Conservation (phyloP, 768 basidiomycete species). For the Tricholoma sp. region DNA sequence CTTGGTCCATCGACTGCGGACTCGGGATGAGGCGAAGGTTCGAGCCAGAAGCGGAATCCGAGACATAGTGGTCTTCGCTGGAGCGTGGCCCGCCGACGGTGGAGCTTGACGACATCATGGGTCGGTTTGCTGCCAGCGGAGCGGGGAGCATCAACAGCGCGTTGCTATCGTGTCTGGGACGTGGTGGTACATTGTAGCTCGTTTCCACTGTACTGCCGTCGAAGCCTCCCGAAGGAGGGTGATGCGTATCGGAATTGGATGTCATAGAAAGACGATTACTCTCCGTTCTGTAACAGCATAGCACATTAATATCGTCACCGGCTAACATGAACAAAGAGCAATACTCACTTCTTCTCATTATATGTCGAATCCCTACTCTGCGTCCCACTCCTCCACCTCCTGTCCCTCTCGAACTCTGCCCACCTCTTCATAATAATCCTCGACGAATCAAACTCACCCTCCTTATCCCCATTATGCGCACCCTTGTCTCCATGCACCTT, state of each 20-base stretch:
- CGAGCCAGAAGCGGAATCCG: conserved; percentile 35
- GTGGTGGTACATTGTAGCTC: conserved; percentile 35
- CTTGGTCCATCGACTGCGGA: conserved; percentile 34
- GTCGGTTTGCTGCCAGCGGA: conserved; percentile 59
- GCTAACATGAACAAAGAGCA: neutral
- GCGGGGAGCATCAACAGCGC: conserved; percentile 71
- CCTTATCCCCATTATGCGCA: conserved; percentile 81
- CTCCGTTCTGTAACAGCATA: conserved; percentile 20
- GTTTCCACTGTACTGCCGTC: conserved; percentile 65
- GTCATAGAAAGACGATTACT: conserved; percentile 68
- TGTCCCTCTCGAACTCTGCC: conserved; percentile 96
- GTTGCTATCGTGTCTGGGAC: conserved; percentile 64
- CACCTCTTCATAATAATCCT: conserved; percentile 99
- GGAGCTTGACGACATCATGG: conserved; percentile 44
- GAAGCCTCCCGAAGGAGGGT: conserved; percentile 41
- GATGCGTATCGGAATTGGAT: conserved; percentile 70
- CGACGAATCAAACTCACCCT: conserved; percentile 94
- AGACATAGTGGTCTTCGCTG: conserved; percentile 43
- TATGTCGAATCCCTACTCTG: conserved; percentile 76
- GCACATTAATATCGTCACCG: neutral
- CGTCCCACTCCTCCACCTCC: conserved; percentile 86
- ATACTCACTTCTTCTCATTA: conserved; percentile 70
- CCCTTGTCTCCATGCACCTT: conserved; percentile 71
- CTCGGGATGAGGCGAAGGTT: conserved; percentile 40
- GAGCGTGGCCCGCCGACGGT: conserved; percentile 40